Evolutionary conservation across 805 yeast genomes (phyloP), one percentile per base, ranked within the genome.

Genomic region (Wickerhamiella brachini): DNA sequence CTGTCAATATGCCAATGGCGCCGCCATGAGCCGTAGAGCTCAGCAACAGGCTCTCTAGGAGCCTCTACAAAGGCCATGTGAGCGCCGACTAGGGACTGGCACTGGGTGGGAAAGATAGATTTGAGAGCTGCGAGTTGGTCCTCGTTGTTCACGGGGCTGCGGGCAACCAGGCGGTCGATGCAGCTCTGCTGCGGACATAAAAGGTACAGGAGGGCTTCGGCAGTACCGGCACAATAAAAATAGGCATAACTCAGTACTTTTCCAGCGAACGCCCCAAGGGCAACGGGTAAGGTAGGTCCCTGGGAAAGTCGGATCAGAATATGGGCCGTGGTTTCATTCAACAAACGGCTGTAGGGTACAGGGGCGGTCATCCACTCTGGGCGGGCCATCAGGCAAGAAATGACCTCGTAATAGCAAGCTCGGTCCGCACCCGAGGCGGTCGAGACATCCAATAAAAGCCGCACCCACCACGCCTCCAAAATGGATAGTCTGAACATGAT

Each of bases 191-290:
- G 54, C 12, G 63, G 60, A n/a, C 58, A 54, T 31, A 70, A 51
- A 13, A 57, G 49, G n/a, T 57, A 56, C 18, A 69, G 56, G 13
- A 69, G 54, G 10, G 60, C 81, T 48, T 71, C 71, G 17, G 83
- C 76, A 4, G 81, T 74, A 24, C 74, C 71, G 0, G 80, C 79
- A 3, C 81, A 65, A 54, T 71, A 67, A 61, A 76, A 75, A 55
- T 73, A 83, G 2, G 79, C 68, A 59, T 79, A 77, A 1, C 88
- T 88, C 62, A 83, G 74, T 3, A 80, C 74, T 59, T 83, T 83
- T 5, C 90, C 90, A 12, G 79, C 68, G 57, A 83, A 81, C 2
- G 87, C 86, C 21, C 78, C 71, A 20, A 76, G 64, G 5, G 82
- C 71, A n/a, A 79, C 63, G 0, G 85, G 71, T 10, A 80, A 67